These are phyloP conservation scores for Neobulgaria alba DNA, from an alignment of 2,329 filamentous ascomycete species.

Conservation along the genomic window DNA sequence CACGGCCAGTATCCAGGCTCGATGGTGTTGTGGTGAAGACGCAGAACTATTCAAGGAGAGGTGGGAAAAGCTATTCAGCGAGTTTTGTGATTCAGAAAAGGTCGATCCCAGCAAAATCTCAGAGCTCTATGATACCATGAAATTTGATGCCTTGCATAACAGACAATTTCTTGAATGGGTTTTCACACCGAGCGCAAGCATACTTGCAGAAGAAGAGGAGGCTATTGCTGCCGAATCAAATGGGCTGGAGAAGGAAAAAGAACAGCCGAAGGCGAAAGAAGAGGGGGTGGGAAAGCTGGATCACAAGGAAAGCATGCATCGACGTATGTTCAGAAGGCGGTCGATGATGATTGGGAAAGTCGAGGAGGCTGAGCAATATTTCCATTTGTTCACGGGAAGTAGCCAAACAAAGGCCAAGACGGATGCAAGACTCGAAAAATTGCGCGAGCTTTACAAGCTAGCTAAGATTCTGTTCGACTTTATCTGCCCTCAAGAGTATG, in stretches of 20 bases:
- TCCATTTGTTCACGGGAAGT: constrained; percentile 78
- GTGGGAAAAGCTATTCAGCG: constrained; percentile 96
- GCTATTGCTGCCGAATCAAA: constrained; percentile 29
- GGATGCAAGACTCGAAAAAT: constrained; percentile 76
- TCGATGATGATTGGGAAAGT: constrained; percentile 46
- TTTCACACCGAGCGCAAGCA: constrained; percentile 75
- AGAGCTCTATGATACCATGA: constrained; percentile 98
- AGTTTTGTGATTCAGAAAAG: constrained; percentile 95
- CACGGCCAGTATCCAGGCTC: constrained; percentile 66
- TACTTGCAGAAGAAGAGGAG: constrained; percentile 60
- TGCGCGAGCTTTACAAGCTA: constrained; percentile 86
- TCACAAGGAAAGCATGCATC: constrained; percentile 24
- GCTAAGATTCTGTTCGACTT: constrained; percentile 97
- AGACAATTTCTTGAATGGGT: constrained; percentile 95
- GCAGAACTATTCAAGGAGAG: constrained; percentile 89
- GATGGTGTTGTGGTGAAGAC: constrained; percentile 96
- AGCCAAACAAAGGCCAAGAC: constrained; percentile 68
- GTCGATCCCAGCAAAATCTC: constrained; percentile 98
- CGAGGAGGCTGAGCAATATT: constrained; percentile 57
- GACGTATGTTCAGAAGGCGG: constrained; percentile 50
- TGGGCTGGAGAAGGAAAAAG: constrained; percentile 20
- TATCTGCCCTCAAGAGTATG: constrained; percentile 96
- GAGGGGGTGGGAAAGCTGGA: constrained; percentile 14
- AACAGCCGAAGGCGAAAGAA: constrained; percentile 19
- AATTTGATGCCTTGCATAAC: constrained; percentile 96